A percentile compares a stretch with the other conserved stretches of the same genome.
Conservation (phyloP, 148 eudicot genomes). For the Limonium bicolor region DNA sequence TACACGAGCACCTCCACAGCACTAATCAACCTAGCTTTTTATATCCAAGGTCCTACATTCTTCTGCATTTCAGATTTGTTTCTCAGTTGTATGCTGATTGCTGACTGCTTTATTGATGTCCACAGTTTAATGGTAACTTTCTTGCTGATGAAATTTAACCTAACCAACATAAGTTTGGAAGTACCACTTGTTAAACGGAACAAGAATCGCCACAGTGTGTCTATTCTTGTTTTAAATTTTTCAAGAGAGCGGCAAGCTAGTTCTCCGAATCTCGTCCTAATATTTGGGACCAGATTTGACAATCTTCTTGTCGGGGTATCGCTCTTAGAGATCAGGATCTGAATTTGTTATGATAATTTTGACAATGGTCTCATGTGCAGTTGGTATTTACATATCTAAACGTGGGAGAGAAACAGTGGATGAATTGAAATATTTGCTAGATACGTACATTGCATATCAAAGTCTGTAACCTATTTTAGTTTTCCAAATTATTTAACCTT, state of each 20-base stretch:
- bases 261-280: too few species aligned
- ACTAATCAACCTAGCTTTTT: slow-evolving; percentile 59
- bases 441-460: not conserved
- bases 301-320: too few species aligned
- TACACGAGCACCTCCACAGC: slow-evolving; percentile 50
- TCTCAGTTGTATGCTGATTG: not conserved
- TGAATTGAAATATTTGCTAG: not conserved
- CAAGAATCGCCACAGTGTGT: too few species aligned
- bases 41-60: slow-evolving; percentile 52
- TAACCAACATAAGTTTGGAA: not conserved
- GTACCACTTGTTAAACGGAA: too few species aligned
- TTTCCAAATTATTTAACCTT: not conserved
- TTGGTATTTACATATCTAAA: not conserved
- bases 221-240: not conserved
- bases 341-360: too few species aligned
- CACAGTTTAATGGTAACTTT: not conserved
- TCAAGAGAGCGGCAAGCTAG: too few species aligned
- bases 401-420: not conserved
- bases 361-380: not conserved
- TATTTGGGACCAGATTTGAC: too few species aligned
- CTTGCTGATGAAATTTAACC: not conserved
- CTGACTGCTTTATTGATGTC: not conserved
- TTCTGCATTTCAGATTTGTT: not conserved
- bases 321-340: too few species aligned
- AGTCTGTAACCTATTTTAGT: not conserved